Conservation (phyloP, 225 moss, liverwort and hornwort species). For the Ulota crispa region DNA sequence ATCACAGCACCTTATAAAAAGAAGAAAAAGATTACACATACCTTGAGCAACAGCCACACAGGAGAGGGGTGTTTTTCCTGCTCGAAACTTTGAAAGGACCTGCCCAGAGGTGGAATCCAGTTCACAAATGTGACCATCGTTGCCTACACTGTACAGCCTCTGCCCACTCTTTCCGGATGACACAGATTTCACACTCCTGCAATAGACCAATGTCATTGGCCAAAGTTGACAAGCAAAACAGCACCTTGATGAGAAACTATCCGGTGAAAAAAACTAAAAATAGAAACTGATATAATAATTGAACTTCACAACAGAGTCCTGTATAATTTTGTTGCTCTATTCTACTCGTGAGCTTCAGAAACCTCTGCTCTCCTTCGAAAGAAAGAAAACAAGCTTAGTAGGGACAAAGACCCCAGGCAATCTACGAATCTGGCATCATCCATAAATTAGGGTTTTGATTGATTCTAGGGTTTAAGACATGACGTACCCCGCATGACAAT, state of each 20-base stretch:
- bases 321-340: neutral
- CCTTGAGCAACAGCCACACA: constrained; percentile 86
- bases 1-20: neutral
- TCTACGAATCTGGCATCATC: neutral
- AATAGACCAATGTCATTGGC: neutral
- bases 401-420: neutral
- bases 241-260: neutral
- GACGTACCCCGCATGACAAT: constrained; percentile 77
- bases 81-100: constrained; percentile 77
- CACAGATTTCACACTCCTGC: constrained; percentile 79
- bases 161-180: constrained; percentile 65
- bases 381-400: neutral
- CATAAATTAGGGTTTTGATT: neutral
- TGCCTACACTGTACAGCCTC: constrained; percentile 74
- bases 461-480: neutral
- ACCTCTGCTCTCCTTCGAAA: neutral
- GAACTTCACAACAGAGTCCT: neutral
- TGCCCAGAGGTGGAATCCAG: constrained; percentile 60
- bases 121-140: constrained; percentile 83
- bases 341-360: neutral
- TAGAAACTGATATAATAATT: neutral
- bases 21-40: constrained; percentile 21
- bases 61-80: constrained; percentile 68
- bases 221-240: neutral
- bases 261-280: neutral